Percentiles rank a stretch among this genome's conserved stretches.
Evolutionary conservation across 495 filamentous ascomycete species (phyloP).

Genomic region (Terfezia claveryi): DNA sequence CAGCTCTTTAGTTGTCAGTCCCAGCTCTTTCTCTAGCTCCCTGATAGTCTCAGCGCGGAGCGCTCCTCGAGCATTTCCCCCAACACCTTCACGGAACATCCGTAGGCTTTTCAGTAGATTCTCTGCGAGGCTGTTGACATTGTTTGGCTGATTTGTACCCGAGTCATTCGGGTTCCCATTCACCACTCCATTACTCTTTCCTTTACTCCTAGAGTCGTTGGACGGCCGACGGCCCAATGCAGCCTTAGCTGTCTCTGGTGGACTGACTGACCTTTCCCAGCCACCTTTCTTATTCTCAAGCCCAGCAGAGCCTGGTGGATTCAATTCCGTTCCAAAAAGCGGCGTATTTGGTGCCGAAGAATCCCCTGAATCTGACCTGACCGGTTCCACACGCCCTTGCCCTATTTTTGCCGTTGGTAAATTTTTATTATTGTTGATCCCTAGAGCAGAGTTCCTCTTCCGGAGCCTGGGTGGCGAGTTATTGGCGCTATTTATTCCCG

Average conservation of each 20-base stretch:
- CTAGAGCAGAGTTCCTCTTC: neutral
- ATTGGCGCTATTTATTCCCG: slow-evolving; percentile 32
- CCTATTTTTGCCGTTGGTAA: neutral
- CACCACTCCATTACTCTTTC: slow-evolving; percentile 12
- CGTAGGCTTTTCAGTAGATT: slow-evolving; percentile 28
- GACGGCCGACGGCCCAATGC: slow-evolving; percentile 7
- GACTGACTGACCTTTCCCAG: slow-evolving; percentile 27
- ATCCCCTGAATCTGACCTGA: slow-evolving; percentile 7
- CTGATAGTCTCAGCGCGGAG: slow-evolving; percentile 42
- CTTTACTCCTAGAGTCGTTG: slow-evolving; percentile 11
- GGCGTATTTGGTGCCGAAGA: slow-evolving; percentile 22
- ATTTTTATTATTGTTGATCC: neutral
- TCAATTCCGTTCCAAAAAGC: slow-evolving; percentile 8
- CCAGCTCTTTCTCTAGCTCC: slow-evolving; percentile 61
- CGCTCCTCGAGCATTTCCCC: slow-evolving; percentile 30
- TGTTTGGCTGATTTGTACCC: slow-evolving; percentile 1
- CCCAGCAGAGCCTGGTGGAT: slow-evolving; percentile 6
- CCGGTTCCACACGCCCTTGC: neutral
- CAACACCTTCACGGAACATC: slow-evolving; percentile 62
- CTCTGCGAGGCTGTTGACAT: slow-evolving; percentile 14
- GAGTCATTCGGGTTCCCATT: slow-evolving; percentile 1
- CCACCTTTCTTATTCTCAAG: slow-evolving; percentile 14
- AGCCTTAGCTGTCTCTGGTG: slow-evolving; percentile 14
- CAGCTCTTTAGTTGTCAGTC: slow-evolving; percentile 48
- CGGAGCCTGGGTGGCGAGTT: slow-evolving; percentile 38